Evolutionary conservation across 1,284 basidiomycete genomes (phyloP).

Genomic region (Megacollybia platyphylla): DNA sequence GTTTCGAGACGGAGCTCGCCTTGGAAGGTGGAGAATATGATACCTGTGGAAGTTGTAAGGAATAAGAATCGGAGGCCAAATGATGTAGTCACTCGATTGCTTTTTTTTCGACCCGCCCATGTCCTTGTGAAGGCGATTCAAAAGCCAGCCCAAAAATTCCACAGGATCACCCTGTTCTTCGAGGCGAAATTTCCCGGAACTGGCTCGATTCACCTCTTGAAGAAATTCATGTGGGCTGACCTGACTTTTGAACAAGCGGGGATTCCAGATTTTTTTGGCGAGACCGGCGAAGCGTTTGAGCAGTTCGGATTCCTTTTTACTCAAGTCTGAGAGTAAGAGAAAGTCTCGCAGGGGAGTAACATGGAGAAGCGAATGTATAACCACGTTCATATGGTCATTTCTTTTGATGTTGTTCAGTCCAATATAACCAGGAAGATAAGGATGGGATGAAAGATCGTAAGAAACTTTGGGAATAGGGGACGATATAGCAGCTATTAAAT

Average conservation of each 20-base stretch:
- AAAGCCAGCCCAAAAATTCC: slow-evolving; percentile 92
- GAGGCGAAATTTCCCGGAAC: slow-evolving; percentile 80
- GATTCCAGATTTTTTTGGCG: slow-evolving; percentile 93
- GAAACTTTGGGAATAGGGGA: slow-evolving; percentile 59
- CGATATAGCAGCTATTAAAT: slow-evolving; percentile 38
- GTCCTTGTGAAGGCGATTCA: slow-evolving; percentile 89
- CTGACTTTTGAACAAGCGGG: slow-evolving; percentile 91
- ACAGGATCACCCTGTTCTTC: slow-evolving; percentile 93
- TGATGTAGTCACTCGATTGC: slow-evolving; percentile 58
- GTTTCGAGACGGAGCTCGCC: slow-evolving; percentile 89
- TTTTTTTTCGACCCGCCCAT: slow-evolving; percentile 81
- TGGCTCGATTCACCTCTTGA: slow-evolving; percentile 88
- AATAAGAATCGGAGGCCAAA: background rate
- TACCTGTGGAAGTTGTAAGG: slow-evolving; percentile 31
- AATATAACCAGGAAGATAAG: slow-evolving; percentile 89
- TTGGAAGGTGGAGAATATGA: slow-evolving; percentile 90
- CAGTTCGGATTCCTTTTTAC: slow-evolving; percentile 72
- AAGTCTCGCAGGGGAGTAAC: slow-evolving; percentile 84
- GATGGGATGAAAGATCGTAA: slow-evolving; percentile 71
- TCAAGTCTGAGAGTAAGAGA: slow-evolving; percentile 65
- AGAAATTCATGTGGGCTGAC: slow-evolving; percentile 97
- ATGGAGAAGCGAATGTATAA: slow-evolving; percentile 90
- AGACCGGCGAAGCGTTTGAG: slow-evolving; percentile 78
- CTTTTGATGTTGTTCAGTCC: slow-evolving; percentile 96
- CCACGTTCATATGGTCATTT: slow-evolving; percentile 96